phyloP scores from a whole-genome alignment of 2,329 filamentous ascomycete genomes.

The Alternaria alternata region DNA sequence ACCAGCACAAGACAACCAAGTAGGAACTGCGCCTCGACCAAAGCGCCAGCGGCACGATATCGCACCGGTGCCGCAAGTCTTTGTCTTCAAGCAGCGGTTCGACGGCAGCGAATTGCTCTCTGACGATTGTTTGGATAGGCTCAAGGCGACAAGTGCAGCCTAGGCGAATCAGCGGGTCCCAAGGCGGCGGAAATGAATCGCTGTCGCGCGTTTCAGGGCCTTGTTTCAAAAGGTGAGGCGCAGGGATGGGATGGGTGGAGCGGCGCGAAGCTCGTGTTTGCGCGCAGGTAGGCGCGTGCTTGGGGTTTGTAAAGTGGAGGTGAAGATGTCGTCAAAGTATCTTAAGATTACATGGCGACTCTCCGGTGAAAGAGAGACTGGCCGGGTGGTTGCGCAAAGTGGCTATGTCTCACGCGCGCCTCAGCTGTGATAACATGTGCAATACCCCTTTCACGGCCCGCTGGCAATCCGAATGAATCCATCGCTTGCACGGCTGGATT shows the following conservation, averaged over 20 bases:
- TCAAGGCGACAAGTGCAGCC: conserved; percentile 9
- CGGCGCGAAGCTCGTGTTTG: conserved; percentile 2
- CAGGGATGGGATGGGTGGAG: conserved; percentile 16
- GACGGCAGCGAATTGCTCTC: conserved; percentile 28
- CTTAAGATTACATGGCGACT: conserved; percentile 3
- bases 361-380: background rate
- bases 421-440: background rate
- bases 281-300: conserved; percentile 12
- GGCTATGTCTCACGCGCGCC: conserved; percentile 7
- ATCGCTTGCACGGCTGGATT: background rate
- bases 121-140: conserved; percentile 19
- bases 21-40: conserved; percentile 3
- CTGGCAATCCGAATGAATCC: background rate
- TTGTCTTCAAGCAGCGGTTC: conserved; percentile 30
- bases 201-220: conserved; percentile 45
- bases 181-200: conserved; percentile 37
- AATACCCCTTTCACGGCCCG: conserved; percentile 8
- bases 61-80: conserved; percentile 8
- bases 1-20: background rate
- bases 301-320: background rate
- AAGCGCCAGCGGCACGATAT: conserved; percentile 7
- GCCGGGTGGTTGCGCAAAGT: conserved; percentile 2
- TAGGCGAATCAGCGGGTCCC: conserved; percentile 36
- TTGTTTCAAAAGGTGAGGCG: conserved; percentile 38
- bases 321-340: conserved; percentile 1